Conservation (phyloP, 192 early-diverging fungal genomes). For the Coemansia sp. region DNA sequence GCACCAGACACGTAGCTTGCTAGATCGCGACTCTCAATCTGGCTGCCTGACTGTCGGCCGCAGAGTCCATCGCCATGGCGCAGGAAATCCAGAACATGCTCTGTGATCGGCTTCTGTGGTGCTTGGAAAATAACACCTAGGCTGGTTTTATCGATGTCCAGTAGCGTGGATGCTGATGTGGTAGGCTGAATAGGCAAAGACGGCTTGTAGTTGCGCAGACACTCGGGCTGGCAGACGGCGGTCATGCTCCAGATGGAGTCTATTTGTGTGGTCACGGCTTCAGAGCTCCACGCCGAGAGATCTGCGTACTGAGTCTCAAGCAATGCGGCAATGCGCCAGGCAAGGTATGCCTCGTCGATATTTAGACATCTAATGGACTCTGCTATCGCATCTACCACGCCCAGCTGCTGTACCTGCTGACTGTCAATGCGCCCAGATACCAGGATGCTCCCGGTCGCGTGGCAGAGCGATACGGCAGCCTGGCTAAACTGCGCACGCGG, state of each 20-base stretch:
- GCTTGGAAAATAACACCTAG: too few relatives aligned
- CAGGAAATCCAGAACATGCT: too few relatives aligned
- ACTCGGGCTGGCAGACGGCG: constrained; percentile 2
- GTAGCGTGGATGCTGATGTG: background rate
- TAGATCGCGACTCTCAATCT: background rate
- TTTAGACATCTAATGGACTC: constrained; percentile 18
- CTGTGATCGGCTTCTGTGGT: too few relatives aligned
- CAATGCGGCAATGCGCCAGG: constrained; percentile 22
- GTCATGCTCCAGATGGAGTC: too few relatives aligned
- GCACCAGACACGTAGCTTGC: background rate
- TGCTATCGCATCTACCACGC: constrained; percentile 2
- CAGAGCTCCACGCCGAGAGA: constrained; percentile 3
- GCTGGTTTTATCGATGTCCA: too few relatives aligned
- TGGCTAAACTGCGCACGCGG: constrained; percentile 18
- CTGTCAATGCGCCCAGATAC: constrained; percentile 11
- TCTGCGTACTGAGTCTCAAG: constrained; percentile 2
- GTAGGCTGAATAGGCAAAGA: background rate
- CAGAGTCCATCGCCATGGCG: too few relatives aligned
- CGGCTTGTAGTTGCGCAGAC: background rate
- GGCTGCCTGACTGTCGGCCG: too few relatives aligned
- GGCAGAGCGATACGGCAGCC: constrained; percentile 8
- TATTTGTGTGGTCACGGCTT: background rate
- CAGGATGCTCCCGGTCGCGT: constrained; percentile 14
- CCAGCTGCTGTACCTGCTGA: constrained; percentile 4
- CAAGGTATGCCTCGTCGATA: constrained; percentile 29